phyloP scores from a whole-genome alignment of 169 alveolate species.

The Cryptosporidium sp. region DNA sequence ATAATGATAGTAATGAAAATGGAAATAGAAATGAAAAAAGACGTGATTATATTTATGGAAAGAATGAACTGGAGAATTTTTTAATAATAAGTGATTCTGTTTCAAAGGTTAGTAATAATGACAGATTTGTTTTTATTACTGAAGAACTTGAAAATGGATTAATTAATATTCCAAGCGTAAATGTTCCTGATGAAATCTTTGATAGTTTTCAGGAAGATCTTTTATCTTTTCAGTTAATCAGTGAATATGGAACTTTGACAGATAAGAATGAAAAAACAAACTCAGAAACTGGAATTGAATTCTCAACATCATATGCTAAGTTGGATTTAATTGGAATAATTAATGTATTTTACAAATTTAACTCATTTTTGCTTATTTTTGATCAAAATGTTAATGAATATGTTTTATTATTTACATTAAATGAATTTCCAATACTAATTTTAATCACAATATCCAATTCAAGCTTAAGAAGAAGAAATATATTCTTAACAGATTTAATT shows the following conservation, averaged over 20 bases:
- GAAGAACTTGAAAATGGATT: constrained; percentile 67
- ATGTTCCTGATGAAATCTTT: constrained; percentile 32
- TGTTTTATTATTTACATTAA: constrained; percentile 27
- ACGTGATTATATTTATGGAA: neutral
- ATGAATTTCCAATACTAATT: constrained; percentile 14
- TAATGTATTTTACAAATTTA: constrained; percentile 16
- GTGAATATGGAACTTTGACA: constrained; percentile 44
- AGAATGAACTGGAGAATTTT: neutral
- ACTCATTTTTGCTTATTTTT: constrained; percentile 13
- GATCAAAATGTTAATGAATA: neutral
- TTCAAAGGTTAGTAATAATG: neutral
- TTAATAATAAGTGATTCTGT: neutral
- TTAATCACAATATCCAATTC: neutral
- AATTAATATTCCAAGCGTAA: constrained; percentile 25
- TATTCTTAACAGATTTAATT: constrained; percentile 27
- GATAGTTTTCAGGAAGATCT: constrained; percentile 56
- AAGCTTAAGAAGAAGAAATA: constrained; percentile 9
- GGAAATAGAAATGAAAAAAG: neutral
- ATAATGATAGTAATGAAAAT: neutral
- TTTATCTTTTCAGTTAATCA: constrained; percentile 46
- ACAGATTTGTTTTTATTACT: constrained; percentile 27
- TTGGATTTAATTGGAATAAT: neutral
- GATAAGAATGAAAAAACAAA: constrained; percentile 1
- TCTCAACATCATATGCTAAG: constrained; percentile 26
- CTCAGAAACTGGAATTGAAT: constrained; percentile 11